Percentiles rank a stretch among this genome's conserved stretches.
Evolutionary conservation across 2,329 filamentous ascomycete species (phyloP).

Genomic region (Scedosporium minutisporum): DNA sequence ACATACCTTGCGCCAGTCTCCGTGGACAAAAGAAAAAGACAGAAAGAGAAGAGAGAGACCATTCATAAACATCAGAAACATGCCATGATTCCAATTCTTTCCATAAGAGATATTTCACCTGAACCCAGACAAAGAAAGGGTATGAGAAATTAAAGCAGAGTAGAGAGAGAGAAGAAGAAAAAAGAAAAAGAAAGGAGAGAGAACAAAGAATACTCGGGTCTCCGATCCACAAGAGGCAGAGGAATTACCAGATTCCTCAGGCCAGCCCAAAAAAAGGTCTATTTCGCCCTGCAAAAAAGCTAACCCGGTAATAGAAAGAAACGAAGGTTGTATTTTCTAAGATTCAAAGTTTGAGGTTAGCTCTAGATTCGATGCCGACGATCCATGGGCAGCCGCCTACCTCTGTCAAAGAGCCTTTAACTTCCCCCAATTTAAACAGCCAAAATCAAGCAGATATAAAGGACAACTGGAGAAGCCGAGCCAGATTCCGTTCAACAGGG

Average conservation of each 20-base stretch:
- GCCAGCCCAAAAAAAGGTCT: background rate
- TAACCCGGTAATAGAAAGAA: background rate
- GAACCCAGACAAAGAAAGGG: background rate
- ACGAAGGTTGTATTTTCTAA: too few species aligned
- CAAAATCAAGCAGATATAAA: background rate
- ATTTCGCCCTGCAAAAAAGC: background rate
- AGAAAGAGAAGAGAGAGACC: background rate
- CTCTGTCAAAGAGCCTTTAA: too few species aligned
- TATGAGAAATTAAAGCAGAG: background rate
- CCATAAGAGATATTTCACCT: too few species aligned
- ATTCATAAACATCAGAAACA: too few species aligned
- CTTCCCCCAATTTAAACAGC: background rate
- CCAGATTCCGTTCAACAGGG: background rate
- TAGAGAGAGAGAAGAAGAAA: too few species aligned
- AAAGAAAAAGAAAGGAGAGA: too few species aligned
- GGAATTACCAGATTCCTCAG: background rate
- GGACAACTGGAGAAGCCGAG: background rate
- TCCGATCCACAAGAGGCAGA: too few species aligned
- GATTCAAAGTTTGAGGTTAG: too few species aligned
- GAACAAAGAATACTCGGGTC: too few species aligned
- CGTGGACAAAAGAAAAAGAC: background rate
- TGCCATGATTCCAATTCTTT: background rate
- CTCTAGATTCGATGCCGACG: background rate
- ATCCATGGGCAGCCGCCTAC: background rate
- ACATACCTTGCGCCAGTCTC: background rate